Evolutionary conservation across 768 basidiomycete genomes (phyloP), one percentile per base, ranked within the genome.

Genomic region (Mycena floridula): DNA sequence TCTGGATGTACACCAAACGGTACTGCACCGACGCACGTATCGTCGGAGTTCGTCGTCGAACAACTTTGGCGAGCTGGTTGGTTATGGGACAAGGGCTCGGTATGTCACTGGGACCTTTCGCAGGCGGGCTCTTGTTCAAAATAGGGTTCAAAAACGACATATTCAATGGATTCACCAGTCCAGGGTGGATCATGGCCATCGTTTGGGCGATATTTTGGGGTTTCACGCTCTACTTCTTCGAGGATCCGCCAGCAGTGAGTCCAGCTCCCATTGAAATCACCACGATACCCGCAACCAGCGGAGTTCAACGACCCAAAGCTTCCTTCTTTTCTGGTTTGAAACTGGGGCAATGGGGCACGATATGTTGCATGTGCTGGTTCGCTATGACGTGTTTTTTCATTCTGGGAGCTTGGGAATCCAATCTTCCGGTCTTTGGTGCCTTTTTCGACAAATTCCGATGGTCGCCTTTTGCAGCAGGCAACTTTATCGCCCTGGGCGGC

Each of bases 301-400:
- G 32, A 15, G 15, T 15, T n/a, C n/a, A n/a, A n/a, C n/a, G n/a
- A n/a, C n/a, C n/a, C n/a, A n/a, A n/a, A n/a, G n/a, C n/a, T 54
- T 44, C n/a, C n/a, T n/a, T n/a, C n/a, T n/a, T n/a, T n/a, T n/a
- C n/a, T n/a, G n/a, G n/a, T n/a, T n/a, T n/a, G 58, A 60, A 5
- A 38, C n/a, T 7, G 42, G 56, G 7, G 16, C 73, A 76, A 47
- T 76, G 73, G 70, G 77, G 76, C 21, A 74, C 79, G 45, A 65
- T 76, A 18, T 50, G 68, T 32, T 80, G 74, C 54, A 81, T 85
- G 77, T 84, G 79, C 57, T 85, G 80, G 74, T 79, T 76, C 53
- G 70, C 80, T 37, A 81, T 81, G 76, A 69, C 77, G 16, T 81
- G 73, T 59, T 85, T 83, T 66, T 81, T 84, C 61, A 69, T 82